These are phyloP conservation scores for Zhuliangozyma blackwelliae DNA, from an alignment of 1,139 yeast genomes.

Conservation along the genomic window DNA sequence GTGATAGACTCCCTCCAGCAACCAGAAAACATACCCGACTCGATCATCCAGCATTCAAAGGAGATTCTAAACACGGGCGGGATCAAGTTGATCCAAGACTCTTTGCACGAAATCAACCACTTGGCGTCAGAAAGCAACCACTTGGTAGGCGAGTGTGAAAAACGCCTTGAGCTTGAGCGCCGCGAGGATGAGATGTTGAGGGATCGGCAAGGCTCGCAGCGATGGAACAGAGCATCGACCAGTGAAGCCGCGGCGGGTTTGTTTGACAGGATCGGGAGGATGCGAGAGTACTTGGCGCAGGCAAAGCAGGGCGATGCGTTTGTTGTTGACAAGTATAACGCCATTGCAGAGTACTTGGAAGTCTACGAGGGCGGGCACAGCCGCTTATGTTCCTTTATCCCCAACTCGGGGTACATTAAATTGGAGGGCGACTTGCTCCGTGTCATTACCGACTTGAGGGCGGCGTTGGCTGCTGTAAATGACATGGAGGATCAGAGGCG, in stretches of 20 bases:
- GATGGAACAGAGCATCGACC: conserved; percentile 48
- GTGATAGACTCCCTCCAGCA: conserved; percentile 59
- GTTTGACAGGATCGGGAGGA: conserved; percentile 35
- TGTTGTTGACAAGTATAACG: conserved; percentile 40
- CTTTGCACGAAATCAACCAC: conserved; percentile 43
- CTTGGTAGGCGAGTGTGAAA: conserved; percentile 41
- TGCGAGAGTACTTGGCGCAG: conserved; percentile 48
- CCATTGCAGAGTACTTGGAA: conserved; percentile 39
- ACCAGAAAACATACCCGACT: conserved; percentile 60
- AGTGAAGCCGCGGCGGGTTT: conserved; percentile 34
- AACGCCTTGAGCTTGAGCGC: conserved; percentile 46
- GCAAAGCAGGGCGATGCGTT: conserved; percentile 62
- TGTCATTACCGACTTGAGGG: conserved; percentile 41
- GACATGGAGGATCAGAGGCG: conserved; percentile 30
- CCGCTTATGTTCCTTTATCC: conserved; percentile 43
- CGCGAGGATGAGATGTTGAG: conserved; percentile 54
- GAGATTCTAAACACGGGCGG: conserved; percentile 60
- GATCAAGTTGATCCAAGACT: conserved; percentile 30
- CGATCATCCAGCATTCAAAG: conserved; percentile 51
- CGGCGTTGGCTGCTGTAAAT: conserved; percentile 23
- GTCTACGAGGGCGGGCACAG: conserved; percentile 42
- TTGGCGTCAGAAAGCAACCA: conserved; percentile 38
- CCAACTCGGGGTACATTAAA: conserved; percentile 40
- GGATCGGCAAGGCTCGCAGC: conserved; percentile 39
- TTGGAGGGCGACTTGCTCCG: conserved; percentile 38